Conservation (phyloP, 306 rosid genomes). For the Castanea sativa region DNA sequence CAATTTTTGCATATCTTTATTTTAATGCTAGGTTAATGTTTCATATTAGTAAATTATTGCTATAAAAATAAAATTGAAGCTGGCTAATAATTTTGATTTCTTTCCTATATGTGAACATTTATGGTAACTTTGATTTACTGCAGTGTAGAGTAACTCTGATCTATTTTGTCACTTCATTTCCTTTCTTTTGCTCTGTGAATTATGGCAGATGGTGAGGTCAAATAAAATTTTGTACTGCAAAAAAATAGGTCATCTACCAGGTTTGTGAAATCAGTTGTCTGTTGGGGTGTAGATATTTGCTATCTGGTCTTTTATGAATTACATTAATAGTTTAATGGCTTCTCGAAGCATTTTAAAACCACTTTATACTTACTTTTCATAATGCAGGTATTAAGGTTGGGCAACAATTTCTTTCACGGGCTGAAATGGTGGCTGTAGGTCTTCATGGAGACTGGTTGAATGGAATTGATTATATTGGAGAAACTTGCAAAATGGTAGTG, state of each 20-base stretch:
- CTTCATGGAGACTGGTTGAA: constrained; percentile 36
- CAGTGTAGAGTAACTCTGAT: background rate
- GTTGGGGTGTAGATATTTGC: background rate
- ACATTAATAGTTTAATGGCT: background rate
- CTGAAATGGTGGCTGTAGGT: constrained; percentile 41
- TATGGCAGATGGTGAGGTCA: constrained; percentile 25
- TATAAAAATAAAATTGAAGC: background rate
- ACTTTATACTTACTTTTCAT: background rate
- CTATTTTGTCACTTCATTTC: background rate
- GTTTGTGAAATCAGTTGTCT: constrained; percentile 16
- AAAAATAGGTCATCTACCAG: constrained; percentile 31
- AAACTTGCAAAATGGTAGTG: constrained; percentile 6
- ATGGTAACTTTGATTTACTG: background rate
- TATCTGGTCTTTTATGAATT: constrained; percentile 6
- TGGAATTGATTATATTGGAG: constrained; percentile 33
- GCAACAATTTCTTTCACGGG: constrained; percentile 35
- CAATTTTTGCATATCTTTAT: background rate
- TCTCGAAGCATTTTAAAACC: background rate
- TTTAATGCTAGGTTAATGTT: background rate
- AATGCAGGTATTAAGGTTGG: constrained; percentile 33
- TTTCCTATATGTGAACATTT: background rate
- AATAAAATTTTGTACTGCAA: constrained; percentile 16
- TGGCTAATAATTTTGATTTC: background rate
- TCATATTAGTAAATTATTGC: background rate
- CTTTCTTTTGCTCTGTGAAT: background rate